phyloP scores from a whole-genome alignment of 257 asterid genomes.

The Solanum habrochaites region DNA sequence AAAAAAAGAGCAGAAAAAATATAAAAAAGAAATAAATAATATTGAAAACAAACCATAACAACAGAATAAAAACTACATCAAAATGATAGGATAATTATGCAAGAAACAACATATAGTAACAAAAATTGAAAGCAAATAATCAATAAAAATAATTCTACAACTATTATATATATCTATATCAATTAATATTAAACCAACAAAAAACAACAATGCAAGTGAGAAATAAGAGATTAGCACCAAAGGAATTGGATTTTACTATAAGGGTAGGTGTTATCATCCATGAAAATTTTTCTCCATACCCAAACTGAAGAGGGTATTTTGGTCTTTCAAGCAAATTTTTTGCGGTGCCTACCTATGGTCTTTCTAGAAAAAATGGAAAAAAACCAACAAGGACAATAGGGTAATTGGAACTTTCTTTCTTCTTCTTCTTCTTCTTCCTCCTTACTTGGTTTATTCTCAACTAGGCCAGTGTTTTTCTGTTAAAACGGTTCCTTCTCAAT shows the following conservation, averaged over 20 bases:
- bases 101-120: too few relatives aligned
- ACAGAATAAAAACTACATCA: too few relatives aligned
- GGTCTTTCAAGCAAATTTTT: background rate
- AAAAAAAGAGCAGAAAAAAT: too few relatives aligned
- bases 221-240: background rate
- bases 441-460: slow-evolving; percentile 1
- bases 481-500: slow-evolving; percentile 26
- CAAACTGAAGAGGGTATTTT: background rate
- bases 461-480: slow-evolving; percentile 30
- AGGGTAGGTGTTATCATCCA: too few relatives aligned
- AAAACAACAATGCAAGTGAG: background rate
- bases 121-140: too few relatives aligned
- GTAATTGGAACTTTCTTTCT: slow-evolving; percentile 10
- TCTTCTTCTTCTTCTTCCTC: slow-evolving; percentile 16
- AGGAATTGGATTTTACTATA: background rate
- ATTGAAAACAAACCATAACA: fast-evolving
- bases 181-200: background rate
- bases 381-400: slow-evolving; percentile 18
- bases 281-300: background rate
- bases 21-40: too few relatives aligned
- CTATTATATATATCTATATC: too few relatives aligned
- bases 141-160: too few relatives aligned
- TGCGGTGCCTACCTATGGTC: background rate
- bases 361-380: background rate
- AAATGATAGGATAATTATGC: too few relatives aligned